Percentiles rank a stretch among this genome's conserved stretches.
Conservation (phyloP, 2,329 filamentous ascomycete genomes). For the Colletotrichum endophyticum region DNA sequence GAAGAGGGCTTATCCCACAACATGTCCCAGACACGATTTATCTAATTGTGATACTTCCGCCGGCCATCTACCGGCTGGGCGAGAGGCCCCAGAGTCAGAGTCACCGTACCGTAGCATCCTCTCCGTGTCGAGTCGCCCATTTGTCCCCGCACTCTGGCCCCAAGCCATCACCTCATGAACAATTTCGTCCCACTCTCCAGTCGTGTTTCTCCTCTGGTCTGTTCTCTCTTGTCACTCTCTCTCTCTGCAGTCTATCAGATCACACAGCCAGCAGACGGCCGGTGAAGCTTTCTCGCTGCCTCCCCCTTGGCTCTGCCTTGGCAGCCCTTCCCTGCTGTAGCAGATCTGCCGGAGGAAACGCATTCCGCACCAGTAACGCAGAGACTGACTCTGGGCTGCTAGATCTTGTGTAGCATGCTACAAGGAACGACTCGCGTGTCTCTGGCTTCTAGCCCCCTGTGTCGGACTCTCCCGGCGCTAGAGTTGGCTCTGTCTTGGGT, state of each 20-base stretch:
- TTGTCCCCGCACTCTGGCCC: background rate
- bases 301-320: background rate
- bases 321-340: constrained; percentile 8
- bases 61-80: background rate
- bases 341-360: constrained; percentile 12
- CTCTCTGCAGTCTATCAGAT: background rate
- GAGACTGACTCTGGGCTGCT: background rate
- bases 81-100: background rate
- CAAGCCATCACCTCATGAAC: background rate
- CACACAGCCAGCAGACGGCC: background rate
- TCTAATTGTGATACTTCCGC: background rate
- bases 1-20: background rate
- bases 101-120: background rate
- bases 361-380: background rate
- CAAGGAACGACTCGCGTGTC: background rate
- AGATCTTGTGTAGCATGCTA: constrained; percentile 3
- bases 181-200: background rate
- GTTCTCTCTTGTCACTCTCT: background rate
- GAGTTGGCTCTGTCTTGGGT: background rate
- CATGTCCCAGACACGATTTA: background rate
- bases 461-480: background rate
- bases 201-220: background rate
- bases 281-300: constrained; percentile 2
- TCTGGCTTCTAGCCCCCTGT: background rate
- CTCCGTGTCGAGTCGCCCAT: background rate